Conservation (phyloP, 2,329 filamentous ascomycete genomes). For the Ophiostoma australiae region DNA sequence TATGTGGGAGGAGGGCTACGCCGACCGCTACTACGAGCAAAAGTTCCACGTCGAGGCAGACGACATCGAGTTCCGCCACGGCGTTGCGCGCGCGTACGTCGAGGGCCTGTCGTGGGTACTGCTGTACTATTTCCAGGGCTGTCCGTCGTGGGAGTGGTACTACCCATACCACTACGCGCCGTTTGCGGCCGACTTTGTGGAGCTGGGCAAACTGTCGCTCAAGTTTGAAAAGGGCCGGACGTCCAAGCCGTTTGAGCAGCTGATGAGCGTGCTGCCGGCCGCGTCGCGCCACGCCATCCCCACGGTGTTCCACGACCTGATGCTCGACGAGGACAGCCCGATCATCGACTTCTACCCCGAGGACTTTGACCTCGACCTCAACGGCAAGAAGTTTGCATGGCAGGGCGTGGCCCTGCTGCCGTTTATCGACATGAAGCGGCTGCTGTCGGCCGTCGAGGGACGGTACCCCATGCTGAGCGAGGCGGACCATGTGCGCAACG, state of each 20-base stretch:
- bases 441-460: slow-evolving; percentile 74
- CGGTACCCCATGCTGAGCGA: slow-evolving; percentile 74
- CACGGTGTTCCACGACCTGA: slow-evolving; percentile 79
- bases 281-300: slow-evolving; percentile 90
- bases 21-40: slow-evolving; percentile 92
- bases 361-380: slow-evolving; percentile 87
- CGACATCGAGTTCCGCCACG: slow-evolving; percentile 79
- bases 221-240: slow-evolving; percentile 78
- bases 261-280: slow-evolving; percentile 96
- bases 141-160: slow-evolving; percentile 98
- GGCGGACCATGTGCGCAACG: slow-evolving; percentile 75
- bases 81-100: slow-evolving; percentile 86
- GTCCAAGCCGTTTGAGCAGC: slow-evolving; percentile 89
- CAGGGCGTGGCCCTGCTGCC: slow-evolving; percentile 89
- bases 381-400: slow-evolving; percentile 98
- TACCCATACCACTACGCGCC: slow-evolving; percentile 98
- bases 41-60: slow-evolving; percentile 83
- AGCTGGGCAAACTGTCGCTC: slow-evolving; percentile 72
- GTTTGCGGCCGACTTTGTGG: slow-evolving; percentile 90
- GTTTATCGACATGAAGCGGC: slow-evolving; percentile 88
- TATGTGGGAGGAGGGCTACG: slow-evolving; percentile 93
- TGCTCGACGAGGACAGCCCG: slow-evolving; percentile 80
- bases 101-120: slow-evolving; percentile 95
- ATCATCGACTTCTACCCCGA: slow-evolving; percentile 98
- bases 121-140: slow-evolving; percentile 96